phyloP scores from a whole-genome alignment of 495 filamentous ascomycete species.

The Aspergillus funiculosus region DNA sequence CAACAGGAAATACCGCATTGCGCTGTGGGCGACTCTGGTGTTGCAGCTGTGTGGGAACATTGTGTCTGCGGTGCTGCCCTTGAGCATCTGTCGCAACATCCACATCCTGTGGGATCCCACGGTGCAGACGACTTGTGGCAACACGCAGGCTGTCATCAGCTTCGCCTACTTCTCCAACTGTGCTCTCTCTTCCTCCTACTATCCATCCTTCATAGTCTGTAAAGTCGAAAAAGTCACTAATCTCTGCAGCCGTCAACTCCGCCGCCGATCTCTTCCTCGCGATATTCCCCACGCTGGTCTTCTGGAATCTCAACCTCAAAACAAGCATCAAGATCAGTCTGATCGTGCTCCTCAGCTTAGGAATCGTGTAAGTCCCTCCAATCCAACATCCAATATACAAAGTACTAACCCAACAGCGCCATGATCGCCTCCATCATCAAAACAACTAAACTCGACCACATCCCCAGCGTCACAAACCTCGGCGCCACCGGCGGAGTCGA shows the following conservation, averaged over 20 bases:
- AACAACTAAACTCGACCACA: constrained; percentile 32
- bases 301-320: constrained; percentile 42
- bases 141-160: constrained; percentile 20
- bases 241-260: constrained; percentile 35
- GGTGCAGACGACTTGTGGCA: constrained; percentile 25
- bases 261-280: constrained; percentile 39
- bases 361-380: constrained; percentile 28
- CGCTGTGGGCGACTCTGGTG: constrained; percentile 24
- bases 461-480: constrained; percentile 32
- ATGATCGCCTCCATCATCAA: constrained; percentile 42
- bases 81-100: constrained; percentile 29
- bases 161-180: constrained; percentile 36
- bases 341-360: constrained; percentile 36
- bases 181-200: constrained; percentile 16
- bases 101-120: constrained; percentile 24
- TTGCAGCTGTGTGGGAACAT: constrained; percentile 29
- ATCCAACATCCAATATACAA: not conserved
- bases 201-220: not conserved
- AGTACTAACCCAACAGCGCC: constrained; percentile 18
- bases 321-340: constrained; percentile 35
- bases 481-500: constrained; percentile 25
- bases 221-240: not conserved
- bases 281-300: constrained; percentile 36
- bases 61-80: constrained; percentile 26
- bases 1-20: constrained; percentile 24